phyloP scores from a whole-genome alignment of 2,329 filamentous ascomycete genomes.

The Bipolaris bicolor region DNA sequence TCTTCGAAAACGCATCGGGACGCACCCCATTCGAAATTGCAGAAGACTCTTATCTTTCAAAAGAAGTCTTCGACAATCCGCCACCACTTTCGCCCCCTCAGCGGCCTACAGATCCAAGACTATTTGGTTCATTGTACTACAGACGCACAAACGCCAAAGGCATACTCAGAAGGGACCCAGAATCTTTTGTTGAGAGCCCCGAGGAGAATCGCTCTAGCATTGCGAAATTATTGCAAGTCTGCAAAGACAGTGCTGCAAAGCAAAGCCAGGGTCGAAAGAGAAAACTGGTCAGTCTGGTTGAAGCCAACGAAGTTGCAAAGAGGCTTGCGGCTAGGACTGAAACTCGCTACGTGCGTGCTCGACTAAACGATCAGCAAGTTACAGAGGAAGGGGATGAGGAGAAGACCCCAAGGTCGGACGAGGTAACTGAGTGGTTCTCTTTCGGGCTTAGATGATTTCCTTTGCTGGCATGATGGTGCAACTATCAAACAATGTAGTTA shows the following conservation, averaged over 20 bases:
- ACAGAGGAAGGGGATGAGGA: slow-evolving; percentile 45
- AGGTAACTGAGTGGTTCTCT: slow-evolving; percentile 3
- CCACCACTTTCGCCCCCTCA: slow-evolving; percentile 12
- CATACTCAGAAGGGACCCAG: slow-evolving; percentile 4
- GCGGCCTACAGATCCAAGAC: neutral
- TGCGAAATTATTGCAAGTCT: slow-evolving; percentile 48
- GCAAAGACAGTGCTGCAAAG: slow-evolving; percentile 37
- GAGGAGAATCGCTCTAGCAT: slow-evolving; percentile 3
- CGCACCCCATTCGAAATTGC: slow-evolving; percentile 74
- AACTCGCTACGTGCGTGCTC: slow-evolving; percentile 35
- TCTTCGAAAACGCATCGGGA: slow-evolving; percentile 77
- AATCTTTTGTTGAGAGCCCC: slow-evolving; percentile 28
- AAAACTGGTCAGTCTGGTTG: slow-evolving; percentile 61
- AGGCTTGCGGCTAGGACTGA: slow-evolving; percentile 63
- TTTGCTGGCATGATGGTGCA: neutral
- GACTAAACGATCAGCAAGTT: neutral
- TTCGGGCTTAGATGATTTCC: neutral
- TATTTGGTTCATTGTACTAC: neutral
- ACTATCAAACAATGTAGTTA: too few relatives aligned
- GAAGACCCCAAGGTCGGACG: slow-evolving; percentile 1
- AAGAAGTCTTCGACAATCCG: slow-evolving; percentile 31
- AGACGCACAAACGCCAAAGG: neutral
- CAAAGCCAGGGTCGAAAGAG: slow-evolving; percentile 51
- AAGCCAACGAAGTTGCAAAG: slow-evolving; percentile 67
- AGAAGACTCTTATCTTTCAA: slow-evolving; percentile 59